Percentiles rank a stretch among this genome's conserved stretches.
These are phyloP conservation scores for Gonium pectorale DNA, from an alignment of 139 green algal genomes.

Conservation along the genomic window DNA sequence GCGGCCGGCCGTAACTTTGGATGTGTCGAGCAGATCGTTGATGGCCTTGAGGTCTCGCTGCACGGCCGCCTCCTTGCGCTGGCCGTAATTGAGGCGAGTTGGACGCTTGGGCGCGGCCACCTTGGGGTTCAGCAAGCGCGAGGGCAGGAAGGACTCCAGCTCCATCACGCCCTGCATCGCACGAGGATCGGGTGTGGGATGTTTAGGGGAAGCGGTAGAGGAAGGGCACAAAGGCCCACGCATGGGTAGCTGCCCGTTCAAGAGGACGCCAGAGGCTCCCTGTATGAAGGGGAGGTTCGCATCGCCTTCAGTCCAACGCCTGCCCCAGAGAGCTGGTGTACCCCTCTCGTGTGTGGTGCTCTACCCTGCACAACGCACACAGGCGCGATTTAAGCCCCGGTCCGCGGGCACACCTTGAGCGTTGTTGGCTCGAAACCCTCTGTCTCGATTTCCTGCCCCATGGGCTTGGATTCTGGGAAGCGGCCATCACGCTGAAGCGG, in stretches of 20 bases:
- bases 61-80: constrained; percentile 62
- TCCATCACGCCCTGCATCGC: constrained; percentile 53
- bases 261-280: no score
- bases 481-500: constrained; percentile 75
- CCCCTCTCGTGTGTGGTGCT: no score
- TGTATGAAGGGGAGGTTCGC: no score
- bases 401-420: neutral
- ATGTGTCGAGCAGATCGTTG: constrained; percentile 65
- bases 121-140: constrained; percentile 51
- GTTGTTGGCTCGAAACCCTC: constrained; percentile 66
- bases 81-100: constrained; percentile 61
- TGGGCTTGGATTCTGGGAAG: constrained; percentile 70
- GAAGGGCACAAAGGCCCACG: no score
- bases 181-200: neutral
- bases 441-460: constrained; percentile 71
- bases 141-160: constrained; percentile 66
- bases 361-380: neutral
- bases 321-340: no score
- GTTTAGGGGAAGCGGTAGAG: neutral
- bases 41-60: constrained; percentile 72
- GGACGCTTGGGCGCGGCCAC: constrained; percentile 41
- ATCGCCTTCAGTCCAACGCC: no score
- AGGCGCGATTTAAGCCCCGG: neutral
- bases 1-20: constrained; percentile 58
- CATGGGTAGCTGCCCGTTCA: no score